These are phyloP conservation scores for Brassica balearica DNA, from an alignment of 441 rosid genomes.

Conservation along the genomic window DNA sequence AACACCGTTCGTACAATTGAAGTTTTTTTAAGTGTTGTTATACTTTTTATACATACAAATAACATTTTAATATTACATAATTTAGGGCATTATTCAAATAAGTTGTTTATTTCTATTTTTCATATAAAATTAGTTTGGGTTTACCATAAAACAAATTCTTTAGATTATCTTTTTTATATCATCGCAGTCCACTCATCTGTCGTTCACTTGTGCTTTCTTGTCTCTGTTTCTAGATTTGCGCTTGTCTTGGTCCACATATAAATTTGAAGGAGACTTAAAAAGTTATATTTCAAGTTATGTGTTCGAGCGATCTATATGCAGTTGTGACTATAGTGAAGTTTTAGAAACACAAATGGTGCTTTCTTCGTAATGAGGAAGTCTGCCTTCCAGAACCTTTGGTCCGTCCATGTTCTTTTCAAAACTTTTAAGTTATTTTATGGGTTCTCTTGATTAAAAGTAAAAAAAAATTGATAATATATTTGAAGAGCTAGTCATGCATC, in stretches of 20 bases:
- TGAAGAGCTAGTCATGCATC: background rate
- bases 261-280: background rate
- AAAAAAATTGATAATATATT: background rate
- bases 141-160: background rate
- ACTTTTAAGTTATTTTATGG: background rate
- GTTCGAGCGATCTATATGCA: conserved; percentile 11
- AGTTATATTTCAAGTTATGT: conserved; percentile 4
- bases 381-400: background rate
- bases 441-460: background rate
- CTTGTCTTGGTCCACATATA: background rate
- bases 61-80: background rate
- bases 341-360: background rate
- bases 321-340: conserved; percentile 4
- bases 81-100: conserved; percentile 11
- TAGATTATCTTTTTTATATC: background rate
- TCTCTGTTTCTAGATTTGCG: background rate
- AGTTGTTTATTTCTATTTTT: background rate
- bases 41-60: background rate
- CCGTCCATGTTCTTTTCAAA: background rate
- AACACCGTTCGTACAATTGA: no score
- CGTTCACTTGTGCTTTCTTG: conserved; percentile 6
- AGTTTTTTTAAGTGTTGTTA: background rate
- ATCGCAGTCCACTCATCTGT: background rate
- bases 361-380: background rate
- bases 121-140: background rate